Evolutionary conservation across 306 rosid species (phyloP).

Genomic region (Lupinus albus): DNA sequence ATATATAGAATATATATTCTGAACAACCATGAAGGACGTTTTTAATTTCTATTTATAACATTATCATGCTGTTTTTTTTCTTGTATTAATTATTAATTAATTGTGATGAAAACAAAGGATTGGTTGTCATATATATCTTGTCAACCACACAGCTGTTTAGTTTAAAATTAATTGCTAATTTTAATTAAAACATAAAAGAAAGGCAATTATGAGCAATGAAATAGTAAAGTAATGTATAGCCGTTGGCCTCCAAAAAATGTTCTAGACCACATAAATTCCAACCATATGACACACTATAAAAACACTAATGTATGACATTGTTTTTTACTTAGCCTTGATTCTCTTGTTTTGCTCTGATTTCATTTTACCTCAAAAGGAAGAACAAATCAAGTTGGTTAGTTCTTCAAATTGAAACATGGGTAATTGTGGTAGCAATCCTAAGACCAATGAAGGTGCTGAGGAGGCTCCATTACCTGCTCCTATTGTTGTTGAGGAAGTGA

Average conservation of each 20-base stretch:
- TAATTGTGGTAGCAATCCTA: constrained; percentile 45
- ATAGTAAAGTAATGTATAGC: constrained; percentile 13
- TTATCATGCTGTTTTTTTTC: neutral
- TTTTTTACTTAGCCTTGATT: neutral
- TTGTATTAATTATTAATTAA: neutral
- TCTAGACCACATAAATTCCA: constrained; percentile 28
- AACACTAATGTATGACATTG: neutral
- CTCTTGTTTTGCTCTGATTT: neutral
- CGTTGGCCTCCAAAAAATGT: constrained; percentile 38
- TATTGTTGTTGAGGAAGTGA: constrained; percentile 11
- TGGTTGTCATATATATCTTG: too few species aligned
- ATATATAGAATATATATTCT: neutral
- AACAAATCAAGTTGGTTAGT: constrained; percentile 25
- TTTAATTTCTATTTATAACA: neutral
- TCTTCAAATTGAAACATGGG: constrained; percentile 46
- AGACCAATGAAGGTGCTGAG: constrained; percentile 36
- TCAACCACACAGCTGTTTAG: constrained; percentile 32
- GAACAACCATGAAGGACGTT: neutral
- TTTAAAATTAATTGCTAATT: neutral
- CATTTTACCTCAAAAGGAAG: neutral
- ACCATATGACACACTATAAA: constrained; percentile 28
- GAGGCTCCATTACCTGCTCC: constrained; percentile 35
- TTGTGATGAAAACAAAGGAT: neutral
- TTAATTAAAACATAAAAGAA: neutral
- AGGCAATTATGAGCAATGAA: constrained; percentile 15